Evolutionary conservation across 306 rosid genomes (phyloP).

Genomic region (Pterocarpus macrocarpus): DNA sequence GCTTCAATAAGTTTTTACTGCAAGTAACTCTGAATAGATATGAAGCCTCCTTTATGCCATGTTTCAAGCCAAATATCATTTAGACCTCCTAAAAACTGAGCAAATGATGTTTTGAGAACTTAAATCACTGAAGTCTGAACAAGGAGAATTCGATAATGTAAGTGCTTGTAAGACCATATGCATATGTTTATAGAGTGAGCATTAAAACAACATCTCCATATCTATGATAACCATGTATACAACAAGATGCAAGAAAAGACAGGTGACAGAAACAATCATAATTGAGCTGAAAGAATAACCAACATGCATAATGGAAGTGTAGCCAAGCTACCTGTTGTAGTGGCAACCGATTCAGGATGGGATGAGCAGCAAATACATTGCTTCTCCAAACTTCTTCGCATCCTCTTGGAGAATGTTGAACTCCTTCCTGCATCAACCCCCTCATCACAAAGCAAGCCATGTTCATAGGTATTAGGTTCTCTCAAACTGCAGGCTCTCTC

Average conservation of each 20-base stretch:
- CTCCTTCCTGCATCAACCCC: constrained; percentile 49
- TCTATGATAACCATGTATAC: not conserved
- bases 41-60: not conserved
- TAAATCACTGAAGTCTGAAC: constrained; percentile 18
- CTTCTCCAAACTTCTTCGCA: constrained; percentile 56
- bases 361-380: constrained; percentile 39
- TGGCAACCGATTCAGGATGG: constrained; percentile 52
- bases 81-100: constrained; percentile 19
- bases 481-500: constrained; percentile 47
- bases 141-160: not conserved
- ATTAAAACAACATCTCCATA: not conserved
- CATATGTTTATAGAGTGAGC: constrained; percentile 3
- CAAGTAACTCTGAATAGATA: constrained; percentile 24
- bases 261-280: constrained; percentile 10
- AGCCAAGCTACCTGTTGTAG: constrained; percentile 64
- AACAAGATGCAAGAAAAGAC: constrained; percentile 36
- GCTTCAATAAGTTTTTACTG: not conserved
- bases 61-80: not conserved
- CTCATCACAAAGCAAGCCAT: constrained; percentile 43
- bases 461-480: constrained; percentile 50
- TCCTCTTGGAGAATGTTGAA: constrained; percentile 41
- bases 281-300: constrained; percentile 34
- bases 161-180: constrained; percentile 19
- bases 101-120: constrained; percentile 18
- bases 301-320: constrained; percentile 32